Evolutionary conservation across 257 asterid genomes (phyloP).

Genomic region (Ophiorrhiza pumila): DNA sequence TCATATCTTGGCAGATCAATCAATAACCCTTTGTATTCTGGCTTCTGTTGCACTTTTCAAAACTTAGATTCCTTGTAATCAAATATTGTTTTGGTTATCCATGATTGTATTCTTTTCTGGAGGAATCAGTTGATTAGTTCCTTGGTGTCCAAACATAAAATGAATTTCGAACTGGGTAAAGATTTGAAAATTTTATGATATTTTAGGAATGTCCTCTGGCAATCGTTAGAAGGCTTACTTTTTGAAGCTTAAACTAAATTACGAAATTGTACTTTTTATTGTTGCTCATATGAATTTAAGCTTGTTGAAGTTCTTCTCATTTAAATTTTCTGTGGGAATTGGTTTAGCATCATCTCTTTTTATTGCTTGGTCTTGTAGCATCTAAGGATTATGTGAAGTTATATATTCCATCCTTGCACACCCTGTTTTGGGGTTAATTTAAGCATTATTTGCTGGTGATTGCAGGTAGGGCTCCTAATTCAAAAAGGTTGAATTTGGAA

Average conservation of each 20-base stretch:
- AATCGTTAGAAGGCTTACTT: background rate
- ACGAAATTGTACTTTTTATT: background rate
- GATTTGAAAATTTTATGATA: background rate
- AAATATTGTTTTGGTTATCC: background rate
- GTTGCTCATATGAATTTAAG: background rate
- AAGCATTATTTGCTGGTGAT: conserved; percentile 9
- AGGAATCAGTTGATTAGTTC: background rate
- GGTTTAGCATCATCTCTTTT: background rate
- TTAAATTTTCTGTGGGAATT: background rate
- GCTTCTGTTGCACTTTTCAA: background rate
- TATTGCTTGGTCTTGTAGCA: background rate
- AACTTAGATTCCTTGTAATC: background rate
- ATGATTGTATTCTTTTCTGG: background rate
- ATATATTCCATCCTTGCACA: conserved; percentile 1
- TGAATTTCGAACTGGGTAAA: background rate
- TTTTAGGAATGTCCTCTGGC: background rate
- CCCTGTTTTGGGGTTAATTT: background rate
- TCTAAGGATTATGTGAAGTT: background rate
- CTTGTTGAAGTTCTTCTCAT: background rate
- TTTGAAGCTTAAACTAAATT: background rate
- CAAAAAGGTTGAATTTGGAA: conserved; percentile 83
- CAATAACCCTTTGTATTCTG: background rate
- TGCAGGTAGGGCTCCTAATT: conserved; percentile 88
- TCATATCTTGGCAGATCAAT: background rate
- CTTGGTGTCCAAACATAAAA: background rate